A percentile compares a stretch with the other conserved stretches of the same genome.
Conservation (phyloP, 2,329 filamentous ascomycete genomes). For the Sclerotinia minor region DNA sequence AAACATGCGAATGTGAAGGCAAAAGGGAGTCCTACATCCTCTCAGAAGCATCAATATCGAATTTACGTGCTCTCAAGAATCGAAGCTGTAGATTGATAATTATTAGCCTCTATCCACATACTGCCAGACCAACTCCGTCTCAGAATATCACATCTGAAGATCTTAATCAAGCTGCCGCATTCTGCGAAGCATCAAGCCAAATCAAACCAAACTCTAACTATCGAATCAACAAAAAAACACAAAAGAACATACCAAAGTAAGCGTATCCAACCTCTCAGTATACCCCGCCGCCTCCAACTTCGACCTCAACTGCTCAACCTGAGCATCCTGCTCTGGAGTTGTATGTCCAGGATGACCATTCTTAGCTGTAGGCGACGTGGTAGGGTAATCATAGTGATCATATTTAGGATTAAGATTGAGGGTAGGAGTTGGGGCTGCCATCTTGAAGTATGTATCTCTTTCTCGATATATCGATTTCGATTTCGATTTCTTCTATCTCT, state of each 20-base stretch:
- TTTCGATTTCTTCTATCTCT: neutral
- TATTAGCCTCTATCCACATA: neutral
- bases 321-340: slow-evolving; percentile 81
- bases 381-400: slow-evolving; percentile 93
- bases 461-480: neutral
- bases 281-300: slow-evolving; percentile 82
- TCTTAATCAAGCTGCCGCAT: neutral
- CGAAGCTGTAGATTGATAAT: slow-evolving; percentile 58
- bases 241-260: slow-evolving; percentile 71
- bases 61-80: slow-evolving; percentile 93
- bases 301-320: slow-evolving; percentile 80
- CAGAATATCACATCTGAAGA: neutral
- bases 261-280: slow-evolving; percentile 82
- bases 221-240: neutral
- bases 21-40: slow-evolving; percentile 69
- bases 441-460: slow-evolving; percentile 26
- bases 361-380: slow-evolving; percentile 66
- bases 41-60: slow-evolving; percentile 79
- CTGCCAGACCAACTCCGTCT: neutral
- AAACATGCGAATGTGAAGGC: neutral
- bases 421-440: slow-evolving; percentile 35
- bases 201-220: neutral
- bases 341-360: slow-evolving; percentile 86
- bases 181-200: neutral
- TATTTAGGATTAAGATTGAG: slow-evolving; percentile 78